phyloP scores from a whole-genome alignment of 768 basidiomycete species.

The Tricholoma saponaceum region DNA sequence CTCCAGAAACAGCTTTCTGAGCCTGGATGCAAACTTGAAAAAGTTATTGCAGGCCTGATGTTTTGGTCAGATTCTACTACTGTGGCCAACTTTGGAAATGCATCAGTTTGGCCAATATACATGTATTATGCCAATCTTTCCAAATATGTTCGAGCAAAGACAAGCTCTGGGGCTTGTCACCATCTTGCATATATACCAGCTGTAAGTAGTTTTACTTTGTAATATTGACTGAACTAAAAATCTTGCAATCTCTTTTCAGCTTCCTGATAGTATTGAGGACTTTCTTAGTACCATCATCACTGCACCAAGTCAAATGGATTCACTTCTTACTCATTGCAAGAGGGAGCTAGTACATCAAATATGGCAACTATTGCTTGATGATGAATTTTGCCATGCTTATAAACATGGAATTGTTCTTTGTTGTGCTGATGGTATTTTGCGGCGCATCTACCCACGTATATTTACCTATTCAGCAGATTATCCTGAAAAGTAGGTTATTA shows the following conservation, averaged over 20 bases:
- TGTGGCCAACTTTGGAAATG: no score
- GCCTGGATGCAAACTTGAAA: no score
- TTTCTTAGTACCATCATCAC: slow-evolving; percentile 1
- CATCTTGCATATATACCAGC: slow-evolving; percentile 25
- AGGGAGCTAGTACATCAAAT: slow-evolving; percentile 1
- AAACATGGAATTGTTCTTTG: slow-evolving; percentile 11
- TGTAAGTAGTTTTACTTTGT: slow-evolving; percentile 18
- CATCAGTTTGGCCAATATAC: no score
- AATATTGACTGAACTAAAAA: slow-evolving; percentile 24
- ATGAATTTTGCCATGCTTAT: slow-evolving; percentile 16
- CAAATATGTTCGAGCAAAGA: slow-evolving; percentile 26
- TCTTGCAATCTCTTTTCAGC: slow-evolving; percentile 21
- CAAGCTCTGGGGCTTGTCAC: slow-evolving; percentile 13
- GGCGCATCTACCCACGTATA: slow-evolving; percentile 16
- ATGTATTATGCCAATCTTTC: slow-evolving; percentile 30
- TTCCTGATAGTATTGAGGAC: slow-evolving; percentile 16
- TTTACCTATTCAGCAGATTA: no score
- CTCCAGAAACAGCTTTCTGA: slow-evolving; percentile 10
- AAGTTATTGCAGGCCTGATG: no score
- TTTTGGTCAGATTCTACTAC: no score
- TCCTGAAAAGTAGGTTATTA: slow-evolving; percentile 28
- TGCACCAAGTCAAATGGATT: not conserved
- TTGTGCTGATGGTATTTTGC: slow-evolving; percentile 1
- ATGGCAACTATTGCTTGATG: not conserved
- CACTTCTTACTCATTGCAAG: slow-evolving; percentile 1